Evolutionary conservation across 2,329 filamentous ascomycete species (phyloP), one percentile per base, ranked within the genome.

Genomic region (Penicillium verrucosum): DNA sequence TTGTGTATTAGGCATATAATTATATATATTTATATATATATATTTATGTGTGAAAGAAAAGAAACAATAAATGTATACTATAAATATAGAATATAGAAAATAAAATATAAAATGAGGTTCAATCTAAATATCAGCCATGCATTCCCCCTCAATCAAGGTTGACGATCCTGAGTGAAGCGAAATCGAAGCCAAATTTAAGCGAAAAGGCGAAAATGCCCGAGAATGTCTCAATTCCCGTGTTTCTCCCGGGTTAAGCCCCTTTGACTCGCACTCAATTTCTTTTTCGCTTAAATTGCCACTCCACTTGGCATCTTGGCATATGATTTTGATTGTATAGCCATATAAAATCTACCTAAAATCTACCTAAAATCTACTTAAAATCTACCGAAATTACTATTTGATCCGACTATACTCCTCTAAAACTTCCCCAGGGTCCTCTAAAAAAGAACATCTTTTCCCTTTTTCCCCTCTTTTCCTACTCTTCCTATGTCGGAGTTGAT

Each of bases 211-310:
- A 23, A 32, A 23, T 44, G 42, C 27, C n/a, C 42, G 42, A 51
- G 51, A 55, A 55, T 51, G 47, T 25, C 53, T 25, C 40, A 51
- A 2, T 6, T 23, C 7, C 36, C 42, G 46, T 44, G 16, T 55
- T 8, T 25, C 16, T 25, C 5, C 16, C 11, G 38, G 46, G 3
- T 32, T 16, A 68, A 69, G 66, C 61, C 71, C 65, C 65, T 70
- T 72, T 73, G 64, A 69, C 66, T 69, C 66, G 69, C 66, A 69
- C 69, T 61, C 67, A 70, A 50, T 53, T 69, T 70, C 57, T 47
- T n/a, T 41, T 56, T 56, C 46, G 57, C 64, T 60, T 54, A 56
- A 37, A 10, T 43, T 34, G 0, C 30, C 46, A 63, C 68, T 36
- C 69, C 54, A 46, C 54, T 21, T 7, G 36, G 54, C 27, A 9